Evolutionary conservation across 306 rosid genomes (phyloP), one percentile per base, ranked within the genome.

Genomic region (Vicia faba): DNA sequence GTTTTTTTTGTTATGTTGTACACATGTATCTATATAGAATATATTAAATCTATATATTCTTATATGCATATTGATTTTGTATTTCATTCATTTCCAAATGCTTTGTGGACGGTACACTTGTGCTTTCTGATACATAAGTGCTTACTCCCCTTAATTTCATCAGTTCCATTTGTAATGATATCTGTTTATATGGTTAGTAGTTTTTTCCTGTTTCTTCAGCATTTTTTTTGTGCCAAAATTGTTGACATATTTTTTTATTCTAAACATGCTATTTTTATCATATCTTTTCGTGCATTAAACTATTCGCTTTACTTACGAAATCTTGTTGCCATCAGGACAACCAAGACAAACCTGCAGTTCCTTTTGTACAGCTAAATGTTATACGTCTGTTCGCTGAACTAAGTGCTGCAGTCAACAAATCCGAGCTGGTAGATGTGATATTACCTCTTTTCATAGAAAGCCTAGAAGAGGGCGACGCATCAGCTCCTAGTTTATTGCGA

Each of bases 381-480:
- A 91, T 93, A 75, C 85, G 83, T 43, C 74, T 93, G 71, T 87
- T 93, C 45, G 97, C 99, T 55, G 88, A 88, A 72, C 76, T 93
- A 71, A 90, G 81, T 31, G 89, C 80, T 71, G 85, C 92, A 44
- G 87, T 85, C 62, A 90, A 84, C 79, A 85, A 90, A 79, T 78
- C 97, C 26, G 97, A 90, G 80, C 84, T 88, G 33, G 96, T 93
- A 71, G 95, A 93, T 67, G 78, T 81, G 86, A 90, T 93, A 73
- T 88, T 93, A 70, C 97, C 99, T 19, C 90, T 90, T 66, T 93
- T 93, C 63, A 84, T 93, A 50, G 99, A 93, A 82, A 93, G 88
- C 82, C 81, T 90, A 82, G 97, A 93, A 78, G 99, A 90, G 90
- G 97, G 99, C 4, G 97, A 93, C 76, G 99, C 99, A 71, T 86